Evolutionary conservation across 2,329 filamentous ascomycete species (phyloP).

Genomic region (Elsinoe necatrix): DNA sequence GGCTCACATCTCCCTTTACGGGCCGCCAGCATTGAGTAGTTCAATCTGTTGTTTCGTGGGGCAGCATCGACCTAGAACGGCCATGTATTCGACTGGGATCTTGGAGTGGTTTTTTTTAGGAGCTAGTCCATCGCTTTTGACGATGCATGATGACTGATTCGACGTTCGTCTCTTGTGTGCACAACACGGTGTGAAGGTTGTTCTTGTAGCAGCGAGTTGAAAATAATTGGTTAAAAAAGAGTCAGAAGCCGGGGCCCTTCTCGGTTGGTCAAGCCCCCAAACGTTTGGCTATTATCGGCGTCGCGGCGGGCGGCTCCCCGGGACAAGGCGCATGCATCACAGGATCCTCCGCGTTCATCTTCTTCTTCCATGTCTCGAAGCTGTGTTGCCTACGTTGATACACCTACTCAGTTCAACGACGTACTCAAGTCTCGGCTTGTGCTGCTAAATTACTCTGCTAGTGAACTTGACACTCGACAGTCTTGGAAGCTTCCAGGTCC

Average conservation of each 20-base stretch:
- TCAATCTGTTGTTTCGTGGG: neutral
- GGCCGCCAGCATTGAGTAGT: slow-evolving; percentile 14
- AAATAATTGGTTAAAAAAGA: neutral
- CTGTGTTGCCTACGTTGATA: no score
- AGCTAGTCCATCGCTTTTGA: no score
- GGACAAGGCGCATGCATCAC: neutral
- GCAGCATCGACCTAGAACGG: neutral
- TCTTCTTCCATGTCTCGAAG: no score
- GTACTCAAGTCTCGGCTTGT: no score
- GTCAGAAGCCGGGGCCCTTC: neutral
- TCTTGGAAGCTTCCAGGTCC: neutral
- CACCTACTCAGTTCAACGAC: no score
- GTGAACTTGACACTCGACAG: neutral
- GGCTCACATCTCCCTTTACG: slow-evolving; percentile 17
- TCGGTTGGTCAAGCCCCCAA: neutral
- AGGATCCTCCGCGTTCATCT: no score
- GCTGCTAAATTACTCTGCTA: neutral
- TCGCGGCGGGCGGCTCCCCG: neutral
- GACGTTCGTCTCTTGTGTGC: no score
- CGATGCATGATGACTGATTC: no score
- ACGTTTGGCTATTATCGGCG: neutral
- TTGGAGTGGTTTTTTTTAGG: neutral
- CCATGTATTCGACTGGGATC: neutral
- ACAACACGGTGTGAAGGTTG: no score
- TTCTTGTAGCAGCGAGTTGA: no score